Evolutionary conservation across 1,284 basidiomycete genomes (phyloP), one percentile per base, ranked within the genome.

Genomic region (Fomitiporia mediterranea): DNA sequence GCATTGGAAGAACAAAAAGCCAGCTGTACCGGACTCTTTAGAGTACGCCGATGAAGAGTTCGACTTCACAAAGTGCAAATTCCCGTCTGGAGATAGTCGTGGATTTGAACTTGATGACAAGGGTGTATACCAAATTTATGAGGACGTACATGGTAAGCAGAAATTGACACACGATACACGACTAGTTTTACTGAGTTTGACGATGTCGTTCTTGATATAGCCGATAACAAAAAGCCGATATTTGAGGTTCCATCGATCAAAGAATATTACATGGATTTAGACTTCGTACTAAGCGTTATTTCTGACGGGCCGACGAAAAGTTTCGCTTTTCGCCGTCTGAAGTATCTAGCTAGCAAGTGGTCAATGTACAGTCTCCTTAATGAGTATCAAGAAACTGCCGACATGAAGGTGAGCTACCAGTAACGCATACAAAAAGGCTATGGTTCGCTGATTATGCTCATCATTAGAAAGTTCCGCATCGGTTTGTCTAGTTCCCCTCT

Each of bases 241-340:
- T 93, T 89, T 66, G 79, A 85, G 56, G 81, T 99, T 2, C 95
- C 95, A 1, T 84, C 81, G 42, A 89, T 98, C 50, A 81, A 88
- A 61, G 95, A 98, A 69, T 99, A 98, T 70, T 99, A 97, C 68
- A 78, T 91, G 50, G 97, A 99, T 69, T 82, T 99, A n/a, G 96
- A 99, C 68, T 93, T 86, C 67, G 78, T 94, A 7, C 79, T 95
- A 9, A 75, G 78, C 8, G 89, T 94, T 58, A 95, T 96, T 60
- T 83, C 91, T 0, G 91, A 96, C 66, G 96, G 97, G 0, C 97
- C 97, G 0, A 89, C 93, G 3, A 99, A 99, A 74, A 93, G 89
- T 63, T 97, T 98, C 68, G 96, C 97, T 0, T 99, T 89, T 73
- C 81, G 94, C 2, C 75, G 97, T 53, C 78, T 99, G 62, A 94